Evolutionary conservation across 306 rosid species (phyloP).

Genomic region (Glycyrrhiza uralensis): DNA sequence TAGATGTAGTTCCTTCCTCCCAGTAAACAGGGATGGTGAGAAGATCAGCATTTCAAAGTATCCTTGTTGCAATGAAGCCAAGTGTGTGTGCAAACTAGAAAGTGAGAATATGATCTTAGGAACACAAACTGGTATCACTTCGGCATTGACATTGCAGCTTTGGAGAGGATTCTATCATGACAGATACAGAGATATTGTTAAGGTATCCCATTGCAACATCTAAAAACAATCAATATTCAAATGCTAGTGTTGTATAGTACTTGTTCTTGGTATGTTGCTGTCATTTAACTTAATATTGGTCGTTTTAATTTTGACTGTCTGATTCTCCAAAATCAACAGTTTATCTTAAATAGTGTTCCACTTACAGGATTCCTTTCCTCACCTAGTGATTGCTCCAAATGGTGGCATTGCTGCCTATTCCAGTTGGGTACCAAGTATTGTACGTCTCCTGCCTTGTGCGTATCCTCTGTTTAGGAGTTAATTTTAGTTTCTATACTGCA

Average conservation of each 20-base stretch:
- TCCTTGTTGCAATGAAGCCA: slow-evolving; percentile 49
- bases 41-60: slow-evolving; percentile 47
- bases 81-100: slow-evolving; percentile 62
- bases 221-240: background rate
- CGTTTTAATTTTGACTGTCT: background rate
- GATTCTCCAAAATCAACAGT: background rate
- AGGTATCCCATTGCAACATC: slow-evolving; percentile 38
- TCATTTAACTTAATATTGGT: slow-evolving; percentile 10
- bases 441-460: slow-evolving; percentile 35
- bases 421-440: slow-evolving; percentile 86
- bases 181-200: slow-evolving; percentile 52
- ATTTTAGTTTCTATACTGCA: background rate
- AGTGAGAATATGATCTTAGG: slow-evolving; percentile 29
- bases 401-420: slow-evolving; percentile 86
- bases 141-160: slow-evolving; percentile 60
- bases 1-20: slow-evolving; percentile 23
- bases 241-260: background rate
- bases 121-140: slow-evolving; percentile 21
- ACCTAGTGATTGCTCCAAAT: slow-evolving; percentile 80
- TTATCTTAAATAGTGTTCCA: background rate
- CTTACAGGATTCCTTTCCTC: slow-evolving; percentile 62
- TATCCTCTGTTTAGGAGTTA: background rate
- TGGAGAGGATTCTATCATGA: slow-evolving; percentile 81
- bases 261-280: background rate
- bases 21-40: slow-evolving; percentile 72